Conservation (phyloP, 371 early-diverging fungal species). For the Circinella minor region DNA sequence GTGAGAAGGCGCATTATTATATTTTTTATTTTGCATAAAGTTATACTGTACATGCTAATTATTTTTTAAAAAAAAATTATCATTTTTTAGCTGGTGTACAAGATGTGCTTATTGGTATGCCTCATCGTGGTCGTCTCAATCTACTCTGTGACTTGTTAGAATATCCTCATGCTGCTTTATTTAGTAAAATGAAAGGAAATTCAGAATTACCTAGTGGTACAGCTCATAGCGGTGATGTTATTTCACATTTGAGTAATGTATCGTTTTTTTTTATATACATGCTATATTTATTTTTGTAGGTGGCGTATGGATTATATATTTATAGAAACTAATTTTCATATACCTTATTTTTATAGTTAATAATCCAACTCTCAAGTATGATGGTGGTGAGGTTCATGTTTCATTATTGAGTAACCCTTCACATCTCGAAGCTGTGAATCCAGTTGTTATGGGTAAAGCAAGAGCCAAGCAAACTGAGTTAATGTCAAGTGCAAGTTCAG, state of each 20-base stretch:
- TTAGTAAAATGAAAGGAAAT: conserved; percentile 92
- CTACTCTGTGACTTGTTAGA: conserved; percentile 84
- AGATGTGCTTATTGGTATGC: conserved; percentile 91
- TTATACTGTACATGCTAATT: not conserved
- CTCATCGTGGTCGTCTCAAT: conserved; percentile 97
- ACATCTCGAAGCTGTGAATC: conserved; percentile 89
- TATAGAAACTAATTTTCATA: not conserved
- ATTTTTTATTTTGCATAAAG: not conserved
- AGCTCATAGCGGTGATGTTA: conserved; percentile 89
- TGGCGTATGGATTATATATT: not conserved
- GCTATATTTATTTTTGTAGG: not conserved
- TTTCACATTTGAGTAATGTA: conserved; percentile 75
- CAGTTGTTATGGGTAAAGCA: conserved; percentile 94
- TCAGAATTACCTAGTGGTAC: conserved; percentile 81
- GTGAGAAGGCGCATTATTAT: not conserved
- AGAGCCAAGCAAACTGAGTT: conserved; percentile 89
- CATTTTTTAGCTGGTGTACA: conserved; percentile 62
- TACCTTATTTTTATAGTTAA: conserved; percentile 46
- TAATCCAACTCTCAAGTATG: conserved; percentile 77
- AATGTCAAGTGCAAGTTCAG: conserved; percentile 64
- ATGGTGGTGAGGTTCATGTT: conserved; percentile 68
- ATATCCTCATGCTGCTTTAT: conserved; percentile 80
- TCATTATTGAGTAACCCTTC: conserved; percentile 94
- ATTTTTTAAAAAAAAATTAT: not conserved
- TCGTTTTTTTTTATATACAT: conserved; percentile 2